Evolutionary conservation across 805 yeast genomes (phyloP).

Genomic region (Nematodospora valgi): DNA sequence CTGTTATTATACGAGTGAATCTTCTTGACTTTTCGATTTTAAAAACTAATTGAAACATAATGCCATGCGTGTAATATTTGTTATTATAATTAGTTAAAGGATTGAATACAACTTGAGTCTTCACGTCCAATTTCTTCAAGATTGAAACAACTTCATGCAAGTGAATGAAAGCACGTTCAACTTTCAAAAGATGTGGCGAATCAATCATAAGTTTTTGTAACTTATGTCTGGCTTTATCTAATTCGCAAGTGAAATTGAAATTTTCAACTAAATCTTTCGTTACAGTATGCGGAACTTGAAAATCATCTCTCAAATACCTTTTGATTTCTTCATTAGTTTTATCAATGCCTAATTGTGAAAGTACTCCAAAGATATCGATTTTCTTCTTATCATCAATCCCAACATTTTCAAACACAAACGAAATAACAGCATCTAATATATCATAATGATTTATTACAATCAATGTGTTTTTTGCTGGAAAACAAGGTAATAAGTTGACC

Average conservation of each 20-base stretch:
- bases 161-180: constrained; percentile 62
- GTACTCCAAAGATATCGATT: constrained; percentile 59
- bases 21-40: constrained; percentile 52
- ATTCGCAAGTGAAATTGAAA: constrained; percentile 73
- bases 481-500: constrained; percentile 61
- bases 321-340: constrained; percentile 59
- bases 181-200: constrained; percentile 55
- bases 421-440: constrained; percentile 60
- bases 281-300: constrained; percentile 77
- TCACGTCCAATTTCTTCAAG: constrained; percentile 57
- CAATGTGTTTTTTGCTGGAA: constrained; percentile 43
- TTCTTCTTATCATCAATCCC: constrained; percentile 54
- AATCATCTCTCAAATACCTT: constrained; percentile 42
- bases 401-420: constrained; percentile 74
- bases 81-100: constrained; percentile 85
- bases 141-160: constrained; percentile 56
- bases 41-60: constrained; percentile 84
- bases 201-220: constrained; percentile 71
- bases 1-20: constrained; percentile 67
- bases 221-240: constrained; percentile 59
- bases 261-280: constrained; percentile 70
- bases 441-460: constrained; percentile 79
- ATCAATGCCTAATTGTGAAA: constrained; percentile 76
- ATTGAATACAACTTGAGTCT: constrained; percentile 55
- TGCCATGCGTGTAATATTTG: constrained; percentile 71